phyloP scores from a whole-genome alignment of 1,284 basidiomycete genomes.

The Apiotrichum sp. region DNA sequence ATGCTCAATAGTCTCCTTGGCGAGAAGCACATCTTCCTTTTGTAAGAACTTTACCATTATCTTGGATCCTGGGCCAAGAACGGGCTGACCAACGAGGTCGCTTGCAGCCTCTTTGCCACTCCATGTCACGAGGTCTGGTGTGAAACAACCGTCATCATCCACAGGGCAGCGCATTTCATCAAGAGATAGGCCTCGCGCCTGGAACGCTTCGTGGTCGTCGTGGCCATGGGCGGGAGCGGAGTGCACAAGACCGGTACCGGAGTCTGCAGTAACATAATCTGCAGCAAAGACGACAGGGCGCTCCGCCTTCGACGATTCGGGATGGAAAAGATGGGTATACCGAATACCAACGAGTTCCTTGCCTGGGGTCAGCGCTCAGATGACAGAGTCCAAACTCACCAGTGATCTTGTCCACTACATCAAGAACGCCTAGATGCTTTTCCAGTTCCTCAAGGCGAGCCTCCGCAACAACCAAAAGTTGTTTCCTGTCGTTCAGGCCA shows the following conservation, averaged over 20 bases:
- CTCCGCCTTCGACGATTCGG: slow-evolving; percentile 51
- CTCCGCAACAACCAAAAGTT: slow-evolving; percentile 60
- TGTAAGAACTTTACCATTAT: slow-evolving; percentile 62
- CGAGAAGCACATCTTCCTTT: slow-evolving; percentile 56
- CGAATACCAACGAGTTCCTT: slow-evolving; percentile 58
- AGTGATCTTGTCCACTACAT: slow-evolving; percentile 52
- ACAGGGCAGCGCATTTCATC: slow-evolving; percentile 63
- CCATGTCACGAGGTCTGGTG: slow-evolving; percentile 53
- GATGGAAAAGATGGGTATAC: slow-evolving; percentile 65
- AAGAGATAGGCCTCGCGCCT: slow-evolving; percentile 33
- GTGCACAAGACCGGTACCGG: slow-evolving; percentile 96
- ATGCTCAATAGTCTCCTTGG: slow-evolving; percentile 69
- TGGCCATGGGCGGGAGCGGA: slow-evolving; percentile 91
- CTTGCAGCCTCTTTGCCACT: slow-evolving; percentile 46
- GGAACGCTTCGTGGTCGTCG: slow-evolving; percentile 82
- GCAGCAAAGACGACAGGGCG: slow-evolving; percentile 50
- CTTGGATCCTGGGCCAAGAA: slow-evolving; percentile 65
- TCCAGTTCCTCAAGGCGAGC: slow-evolving; percentile 59
- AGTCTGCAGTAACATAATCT: slow-evolving; percentile 71
- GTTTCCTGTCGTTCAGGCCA: slow-evolving; percentile 47
- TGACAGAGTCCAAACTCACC: slow-evolving; percentile 46
- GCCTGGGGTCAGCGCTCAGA: slow-evolving; percentile 48
- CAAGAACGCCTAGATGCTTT: slow-evolving; percentile 53
- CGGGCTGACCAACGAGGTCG: slow-evolving; percentile 59
- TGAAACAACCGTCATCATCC: slow-evolving; percentile 72